Evolutionary conservation across 2,329 filamentous ascomycete genomes (phyloP).

Genomic region (Ramularia collo-cygni): DNA sequence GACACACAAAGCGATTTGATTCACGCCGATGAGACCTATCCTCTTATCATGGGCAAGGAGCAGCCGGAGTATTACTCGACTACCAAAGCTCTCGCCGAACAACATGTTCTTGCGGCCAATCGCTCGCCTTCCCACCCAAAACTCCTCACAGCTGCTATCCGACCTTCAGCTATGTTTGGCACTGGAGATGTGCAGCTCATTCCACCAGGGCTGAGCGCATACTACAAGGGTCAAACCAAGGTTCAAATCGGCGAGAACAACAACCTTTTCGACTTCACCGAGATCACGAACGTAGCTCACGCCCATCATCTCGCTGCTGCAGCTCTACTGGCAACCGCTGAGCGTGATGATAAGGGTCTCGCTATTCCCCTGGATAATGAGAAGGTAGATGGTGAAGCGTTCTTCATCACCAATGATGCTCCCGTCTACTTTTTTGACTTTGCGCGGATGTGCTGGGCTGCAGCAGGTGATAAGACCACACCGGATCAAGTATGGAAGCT

Average conservation of each 20-base stretch:
- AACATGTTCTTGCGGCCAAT: conserved; percentile 44
- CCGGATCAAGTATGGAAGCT: conserved; percentile 38
- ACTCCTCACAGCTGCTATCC: conserved; percentile 45
- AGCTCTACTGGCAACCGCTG: conserved; percentile 42
- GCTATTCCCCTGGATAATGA: conserved; percentile 40
- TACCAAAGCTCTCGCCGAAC: conserved; percentile 45
- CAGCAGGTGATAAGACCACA: conserved; percentile 35
- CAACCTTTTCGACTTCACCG: conserved; percentile 50
- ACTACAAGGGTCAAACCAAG: conserved; percentile 42
- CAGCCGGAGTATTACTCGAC: conserved; percentile 47
- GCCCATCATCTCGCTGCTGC: conserved; percentile 46
- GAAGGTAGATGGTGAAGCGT: conserved; percentile 42
- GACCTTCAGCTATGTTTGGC: conserved; percentile 47
- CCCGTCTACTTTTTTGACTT: conserved; percentile 48
- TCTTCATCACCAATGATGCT: conserved; percentile 41
- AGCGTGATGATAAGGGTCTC: conserved; percentile 26
- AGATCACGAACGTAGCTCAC: conserved; percentile 46
- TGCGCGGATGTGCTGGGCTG: conserved; percentile 40
- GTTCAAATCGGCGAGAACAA: conserved; percentile 46
- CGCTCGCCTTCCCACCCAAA: conserved; percentile 33
- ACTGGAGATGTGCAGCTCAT: conserved; percentile 43
- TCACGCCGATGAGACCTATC: conserved; percentile 45
- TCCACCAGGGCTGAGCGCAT: conserved; percentile 39
- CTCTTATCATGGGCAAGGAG: conserved; percentile 37
- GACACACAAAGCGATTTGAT: conserved; percentile 40